Base-by-base conservation (phyloP, 163 green algal genomes). In the Coccomyxa subellipsoidea region DNA sequence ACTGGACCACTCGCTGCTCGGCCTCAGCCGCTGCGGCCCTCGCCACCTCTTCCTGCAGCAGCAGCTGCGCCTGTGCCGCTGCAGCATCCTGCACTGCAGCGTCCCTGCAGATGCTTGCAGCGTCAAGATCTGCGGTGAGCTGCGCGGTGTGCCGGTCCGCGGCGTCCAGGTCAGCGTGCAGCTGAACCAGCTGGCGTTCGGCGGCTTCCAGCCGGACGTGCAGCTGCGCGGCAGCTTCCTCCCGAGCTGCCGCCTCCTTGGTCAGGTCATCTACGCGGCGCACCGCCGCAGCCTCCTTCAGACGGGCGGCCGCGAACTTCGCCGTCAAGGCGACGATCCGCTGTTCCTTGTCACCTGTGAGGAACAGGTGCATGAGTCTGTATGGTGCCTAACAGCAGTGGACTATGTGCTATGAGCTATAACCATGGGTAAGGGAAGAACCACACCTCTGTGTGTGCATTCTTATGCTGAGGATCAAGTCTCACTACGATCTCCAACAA, bases 271-370 rank as follows among this genome's bases (percentile, higher is more conserved):
- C 32, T 25, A 31, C 73, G 32, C 85, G 79, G n/a, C 80, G 40
- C 70, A 90, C 87, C 73, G 85, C 66, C 38, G 77, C 38, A 29
- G 71, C 70, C 70, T 88, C 85, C 38, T 34, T 79, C 80, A 79
- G 76, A 27, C 54, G 54, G 18, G 88, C 80, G 29, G 90, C 84
- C 0, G 85, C 85, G n/a, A 95, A 86, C 83, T 94, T 90, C 12
- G 89, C 88, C 32, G 88, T 93, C 29, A 96, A 83, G 1, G 86
- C 81, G 38, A 94, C 85, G 34, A 95, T 78, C 1, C 89, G 86
- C 86, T 94, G 90, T 47, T 92, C 89, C 32, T 83, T 83, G 69
- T 86, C 82, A 7, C 82, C 82, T 86, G 71, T 38, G 34, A 77
- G 12, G 27, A 77, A 77, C 25, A 77, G 54, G 54, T 71, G 54